These are phyloP conservation scores for Blastobotrys aristatus DNA, from an alignment of 1,139 yeast species.

Conservation along the genomic window DNA sequence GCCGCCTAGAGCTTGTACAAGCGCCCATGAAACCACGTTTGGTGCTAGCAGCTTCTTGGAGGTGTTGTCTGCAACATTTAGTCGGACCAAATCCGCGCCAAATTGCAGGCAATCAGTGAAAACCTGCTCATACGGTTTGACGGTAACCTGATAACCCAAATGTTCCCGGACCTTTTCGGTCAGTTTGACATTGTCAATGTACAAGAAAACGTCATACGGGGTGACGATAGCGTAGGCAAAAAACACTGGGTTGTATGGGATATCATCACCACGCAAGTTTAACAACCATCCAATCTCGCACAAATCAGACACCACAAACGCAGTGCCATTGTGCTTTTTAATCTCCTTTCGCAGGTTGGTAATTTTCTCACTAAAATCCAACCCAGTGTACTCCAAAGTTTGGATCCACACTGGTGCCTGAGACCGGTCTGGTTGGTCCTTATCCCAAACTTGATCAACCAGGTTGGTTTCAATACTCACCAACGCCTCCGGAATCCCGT, in stretches of 20 bases:
- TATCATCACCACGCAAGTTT: constrained; percentile 81
- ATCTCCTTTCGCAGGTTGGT: constrained; percentile 43
- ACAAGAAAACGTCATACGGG: constrained; percentile 51
- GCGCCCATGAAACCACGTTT: constrained; percentile 73
- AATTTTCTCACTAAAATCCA: constrained; percentile 41
- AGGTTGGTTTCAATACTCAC: constrained; percentile 65
- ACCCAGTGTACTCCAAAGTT: constrained; percentile 39
- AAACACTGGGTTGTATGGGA: constrained; percentile 88
- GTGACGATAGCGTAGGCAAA: constrained; percentile 73
- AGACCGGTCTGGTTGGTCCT: constrained; percentile 38
- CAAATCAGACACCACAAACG: constrained; percentile 61
- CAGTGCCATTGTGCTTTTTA: constrained; percentile 40
- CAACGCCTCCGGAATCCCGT: constrained; percentile 44
- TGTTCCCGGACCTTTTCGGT: constrained; percentile 37
- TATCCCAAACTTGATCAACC: constrained; percentile 70
- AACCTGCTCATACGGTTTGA: constrained; percentile 35
- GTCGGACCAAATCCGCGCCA: constrained; percentile 36
- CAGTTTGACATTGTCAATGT: constrained; percentile 66
- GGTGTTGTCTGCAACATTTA: constrained; percentile 16
- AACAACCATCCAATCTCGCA: constrained; percentile 94
- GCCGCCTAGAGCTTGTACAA: constrained; percentile 51
- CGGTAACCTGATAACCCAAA: constrained; percentile 28
- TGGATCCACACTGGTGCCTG: constrained; percentile 31
- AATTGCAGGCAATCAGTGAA: constrained; percentile 32
- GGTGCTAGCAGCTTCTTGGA: constrained; percentile 51